A percentile compares a stretch with the other conserved stretches of the same genome.
phyloP scores from a whole-genome alignment of 257 asterid species.

The Rubia yunnanensis region DNA sequence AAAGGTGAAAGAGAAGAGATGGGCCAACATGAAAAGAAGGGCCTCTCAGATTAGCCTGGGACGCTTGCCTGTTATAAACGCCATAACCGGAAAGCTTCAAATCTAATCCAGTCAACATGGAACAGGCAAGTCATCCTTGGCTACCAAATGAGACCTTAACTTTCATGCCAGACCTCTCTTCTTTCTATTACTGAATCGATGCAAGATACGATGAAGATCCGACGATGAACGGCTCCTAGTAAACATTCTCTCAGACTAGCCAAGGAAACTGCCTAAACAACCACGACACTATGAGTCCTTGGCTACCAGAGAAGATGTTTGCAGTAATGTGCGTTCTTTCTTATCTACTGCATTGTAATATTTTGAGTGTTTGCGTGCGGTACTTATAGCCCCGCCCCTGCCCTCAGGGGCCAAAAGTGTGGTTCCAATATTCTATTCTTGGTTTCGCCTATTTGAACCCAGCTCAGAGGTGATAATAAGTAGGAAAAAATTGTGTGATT shows the following conservation, averaged over 20 bases:
- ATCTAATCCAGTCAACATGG: not conserved
- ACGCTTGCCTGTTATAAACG: too few relatives aligned
- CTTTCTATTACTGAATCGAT: not conserved
- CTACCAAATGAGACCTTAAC: slow-evolving; percentile 40
- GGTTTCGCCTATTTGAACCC: not conserved
- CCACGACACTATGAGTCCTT: slow-evolving; percentile 31
- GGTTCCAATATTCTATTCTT: not conserved
- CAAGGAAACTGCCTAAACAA: slow-evolving; percentile 41
- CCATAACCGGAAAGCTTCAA: not conserved
- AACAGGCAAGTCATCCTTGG: slow-evolving; percentile 29
- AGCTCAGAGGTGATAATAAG: not conserved
- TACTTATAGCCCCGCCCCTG: slow-evolving; percentile 3
- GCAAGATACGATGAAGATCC: not conserved
- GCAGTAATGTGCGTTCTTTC: slow-evolving; percentile 27
- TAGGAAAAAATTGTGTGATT: not conserved
- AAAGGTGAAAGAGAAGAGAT: too few relatives aligned
- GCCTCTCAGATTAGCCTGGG: too few relatives aligned
- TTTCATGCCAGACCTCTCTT: slow-evolving; percentile 39
- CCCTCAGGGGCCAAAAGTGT: not conserved
- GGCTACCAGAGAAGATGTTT: slow-evolving; percentile 54
- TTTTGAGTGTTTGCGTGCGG: not conserved
- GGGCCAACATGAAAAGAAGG: too few relatives aligned
- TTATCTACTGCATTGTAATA: slow-evolving; percentile 6
- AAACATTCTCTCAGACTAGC: slow-evolving; percentile 33
- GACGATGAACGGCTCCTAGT: not conserved